These are phyloP conservation scores for Rhizopogon roseolus DNA, from an alignment of 768 basidiomycete species.

Conservation along the genomic window DNA sequence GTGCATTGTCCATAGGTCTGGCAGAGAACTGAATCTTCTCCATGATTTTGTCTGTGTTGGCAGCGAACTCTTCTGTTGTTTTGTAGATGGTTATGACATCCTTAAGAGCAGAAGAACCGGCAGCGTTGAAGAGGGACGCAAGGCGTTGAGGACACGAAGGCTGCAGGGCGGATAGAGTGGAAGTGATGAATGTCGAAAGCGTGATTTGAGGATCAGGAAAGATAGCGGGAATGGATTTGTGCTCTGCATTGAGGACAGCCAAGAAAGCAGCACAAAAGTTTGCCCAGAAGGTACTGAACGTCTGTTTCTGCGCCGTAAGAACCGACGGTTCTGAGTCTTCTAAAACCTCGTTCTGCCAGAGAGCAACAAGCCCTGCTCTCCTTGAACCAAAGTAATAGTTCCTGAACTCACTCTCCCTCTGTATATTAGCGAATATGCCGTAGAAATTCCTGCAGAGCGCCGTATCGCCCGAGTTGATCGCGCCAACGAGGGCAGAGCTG, in stretches of 20 bases:
- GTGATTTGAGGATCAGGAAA: slow-evolving; percentile 82
- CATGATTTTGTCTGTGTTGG: slow-evolving; percentile 66
- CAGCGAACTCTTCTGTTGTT: slow-evolving; percentile 80
- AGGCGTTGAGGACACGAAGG: slow-evolving; percentile 83
- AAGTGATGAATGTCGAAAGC: slow-evolving; percentile 77
- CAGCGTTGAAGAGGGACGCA: slow-evolving; percentile 57
- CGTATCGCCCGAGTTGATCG: slow-evolving; percentile 77
- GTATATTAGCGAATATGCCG: slow-evolving; percentile 84
- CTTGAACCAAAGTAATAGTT: slow-evolving; percentile 92
- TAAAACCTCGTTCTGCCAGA: slow-evolving; percentile 64
- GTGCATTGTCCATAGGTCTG: slow-evolving; percentile 14
- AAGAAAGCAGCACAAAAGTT: slow-evolving; percentile 72
- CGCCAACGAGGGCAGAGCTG: slow-evolving; percentile 85
- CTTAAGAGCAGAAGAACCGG: slow-evolving; percentile 58
- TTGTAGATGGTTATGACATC: slow-evolving; percentile 70
- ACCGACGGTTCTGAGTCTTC: slow-evolving; percentile 40
- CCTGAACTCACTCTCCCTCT: slow-evolving; percentile 88
- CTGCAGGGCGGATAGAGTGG: slow-evolving; percentile 71
- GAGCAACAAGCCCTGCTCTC: slow-evolving; percentile 53
- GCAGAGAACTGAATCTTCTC: slow-evolving; percentile 56
- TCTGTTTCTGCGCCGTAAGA: slow-evolving; percentile 21
- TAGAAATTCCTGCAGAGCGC: slow-evolving; percentile 74
- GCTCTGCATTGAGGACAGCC: slow-evolving; percentile 63
- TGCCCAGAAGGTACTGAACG: slow-evolving; percentile 65
- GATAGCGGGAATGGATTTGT: slow-evolving; percentile 70